A percentile compares a stretch with the other conserved stretches of the same genome.
Conservation (phyloP, 768 basidiomycete species). For the Psilocybe subaeruginosa region DNA sequence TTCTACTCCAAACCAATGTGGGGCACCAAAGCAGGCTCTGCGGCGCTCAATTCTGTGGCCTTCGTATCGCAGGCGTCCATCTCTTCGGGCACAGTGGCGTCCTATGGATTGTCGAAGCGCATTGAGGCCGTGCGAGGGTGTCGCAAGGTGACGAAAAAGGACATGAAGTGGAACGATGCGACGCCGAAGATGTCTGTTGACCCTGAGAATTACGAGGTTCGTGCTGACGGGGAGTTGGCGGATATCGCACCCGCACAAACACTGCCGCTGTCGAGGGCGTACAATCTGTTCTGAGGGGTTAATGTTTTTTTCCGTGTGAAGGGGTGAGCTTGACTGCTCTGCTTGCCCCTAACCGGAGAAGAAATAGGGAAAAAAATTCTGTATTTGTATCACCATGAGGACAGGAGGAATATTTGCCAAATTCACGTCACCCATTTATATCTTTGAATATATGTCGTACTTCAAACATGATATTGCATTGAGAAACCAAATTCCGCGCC, state of each 20-base stretch:
- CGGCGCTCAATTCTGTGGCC: constrained; percentile 80
- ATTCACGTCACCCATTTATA: no score
- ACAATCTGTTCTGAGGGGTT: constrained; percentile 73
- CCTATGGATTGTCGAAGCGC: constrained; percentile 73
- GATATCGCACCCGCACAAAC: constrained; percentile 76
- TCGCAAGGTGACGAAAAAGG: constrained; percentile 74
- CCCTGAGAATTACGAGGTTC: constrained; percentile 89
- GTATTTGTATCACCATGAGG: neutral
- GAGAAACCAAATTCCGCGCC: no score
- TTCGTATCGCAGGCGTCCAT: constrained; percentile 86
- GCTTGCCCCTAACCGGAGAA: neutral
- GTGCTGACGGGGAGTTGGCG: constrained; percentile 75
- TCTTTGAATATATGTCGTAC: no score
- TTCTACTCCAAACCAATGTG: constrained; percentile 90
- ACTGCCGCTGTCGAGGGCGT: constrained; percentile 69
- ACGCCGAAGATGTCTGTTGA: constrained; percentile 89
- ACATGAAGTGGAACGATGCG: constrained; percentile 92
- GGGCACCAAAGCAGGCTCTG: constrained; percentile 78
- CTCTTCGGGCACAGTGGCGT: constrained; percentile 54
- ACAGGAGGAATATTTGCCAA: no score
- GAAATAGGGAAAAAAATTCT: neutral
- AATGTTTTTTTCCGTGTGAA: neutral
- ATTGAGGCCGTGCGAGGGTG: constrained; percentile 79
- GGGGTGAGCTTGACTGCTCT: neutral
- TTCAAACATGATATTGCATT: no score